Evolutionary conservation across 352 stramenopile species (phyloP), one percentile per base, ranked within the genome.

Genomic region (Peronospora belbahrii): DNA sequence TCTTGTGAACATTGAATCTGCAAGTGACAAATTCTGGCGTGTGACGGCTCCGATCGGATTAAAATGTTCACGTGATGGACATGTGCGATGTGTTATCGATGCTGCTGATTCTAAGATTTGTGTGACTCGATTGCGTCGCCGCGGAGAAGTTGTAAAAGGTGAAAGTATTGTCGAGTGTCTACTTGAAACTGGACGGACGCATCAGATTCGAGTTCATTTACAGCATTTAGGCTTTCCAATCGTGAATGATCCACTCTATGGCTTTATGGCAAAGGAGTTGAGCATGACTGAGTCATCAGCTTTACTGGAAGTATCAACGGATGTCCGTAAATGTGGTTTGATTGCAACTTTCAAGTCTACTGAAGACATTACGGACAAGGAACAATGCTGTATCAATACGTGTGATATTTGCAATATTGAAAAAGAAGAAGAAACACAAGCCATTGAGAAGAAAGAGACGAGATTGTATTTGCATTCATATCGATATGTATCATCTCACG

Each of bases 131-230:
- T 30, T 83, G 18, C 59, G 59, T 41, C 54, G 55, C 50, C 49
- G 51, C 18, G 54, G 40, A 38, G 20, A 52, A 25, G 36, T 48
- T n/a, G 51, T 56, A 10, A 15, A 25, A 3, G 42, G 48, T 3
- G 49, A 82, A 42, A 88, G 83, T 28, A 51, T 98, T 32, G 74
- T 98, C 6, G 67, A 97, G 40, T 95, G 82, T 47, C 70, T 84
- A 36, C 93, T 94, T 25, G 59, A 87, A 17, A 97, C 95, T 6
- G 95, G 95, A 4, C 57, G 95, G 6, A 98, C 90, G 4, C 95
- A 98, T 65, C 94, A 98, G 67, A 96, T 98, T 57, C 83, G 95
- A 20, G 66, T 98, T 1, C 95, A 98, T 55, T 69, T 97, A 15
- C 83, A 97, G 50, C 65, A 82, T 40, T 36, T 91, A 15, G 74